Evolutionary conservation across 805 yeast genomes (phyloP), one percentile per base, ranked within the genome.

Genomic region (Cephaloascus albidus): DNA sequence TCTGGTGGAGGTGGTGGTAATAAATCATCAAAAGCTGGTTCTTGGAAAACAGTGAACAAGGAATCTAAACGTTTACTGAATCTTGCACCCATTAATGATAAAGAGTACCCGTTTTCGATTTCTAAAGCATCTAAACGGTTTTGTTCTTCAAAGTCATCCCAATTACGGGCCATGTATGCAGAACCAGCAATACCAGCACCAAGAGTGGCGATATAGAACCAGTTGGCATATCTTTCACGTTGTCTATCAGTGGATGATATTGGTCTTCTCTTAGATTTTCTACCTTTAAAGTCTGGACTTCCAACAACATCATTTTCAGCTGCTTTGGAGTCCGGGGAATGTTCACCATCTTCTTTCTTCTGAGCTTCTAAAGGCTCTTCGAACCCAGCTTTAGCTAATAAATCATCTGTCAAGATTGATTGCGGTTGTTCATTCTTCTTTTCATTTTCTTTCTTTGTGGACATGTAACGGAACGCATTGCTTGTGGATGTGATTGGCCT

Each of bases 1-100:
- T 85, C 90, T 6, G 81, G 81, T 27, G 94, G 85, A 23, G 96
- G 89, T 37, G 94, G 95, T 38, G 98, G 98, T 50, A 94, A 75
- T 53, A 93, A 75, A 58, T 88, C 88, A 44, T 88, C 94, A 58
- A 84, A 87, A 15, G 86, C 94, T 10, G 99, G 98, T 49, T 90
- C 97, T 45, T 84, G 79, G 68, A 90, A 90, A 46, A 83, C 82
- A 36, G 81, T 79, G 57, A 88, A 81, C 43, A 86, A 71, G 33
- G 86, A 81, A 42, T 78, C 69, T 43, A 82, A 70, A 65, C 99
- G 78, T 42, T 78, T 78, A 45, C 60, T 69, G 48, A 84, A 72
- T 55, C 99, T 75, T 18, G 67, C 69, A 66, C 77, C 81, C 65
- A 87, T 74, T 38, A 76, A 68, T 16, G 55, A 62, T 4, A 86